Conservation (phyloP, 73 alveolate species). For the Tetrahymena elliotti region DNA sequence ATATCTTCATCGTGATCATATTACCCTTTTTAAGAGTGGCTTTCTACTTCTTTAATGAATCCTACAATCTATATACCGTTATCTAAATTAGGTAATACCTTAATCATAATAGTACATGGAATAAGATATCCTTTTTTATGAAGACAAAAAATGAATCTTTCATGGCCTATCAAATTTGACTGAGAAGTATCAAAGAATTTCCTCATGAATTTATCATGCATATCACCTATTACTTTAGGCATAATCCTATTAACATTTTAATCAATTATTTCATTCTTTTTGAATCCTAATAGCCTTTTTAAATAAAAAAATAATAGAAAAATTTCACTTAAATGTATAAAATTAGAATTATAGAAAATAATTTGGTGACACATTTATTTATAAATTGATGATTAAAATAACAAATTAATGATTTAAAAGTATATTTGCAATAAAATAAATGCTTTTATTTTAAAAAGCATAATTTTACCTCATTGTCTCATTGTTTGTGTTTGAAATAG, state of each 20-base stretch:
- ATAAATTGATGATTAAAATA: too few relatives aligned
- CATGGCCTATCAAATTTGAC: conserved; percentile 13
- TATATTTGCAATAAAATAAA: too few relatives aligned
- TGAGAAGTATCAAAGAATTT: conserved; percentile 5
- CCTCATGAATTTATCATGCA: conserved; percentile 22
- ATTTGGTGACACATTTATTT: too few relatives aligned
- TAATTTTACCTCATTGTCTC: background rate
- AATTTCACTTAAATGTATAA: too few relatives aligned
- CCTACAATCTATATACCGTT: conserved; percentile 34
- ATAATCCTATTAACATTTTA: conserved; percentile 8
- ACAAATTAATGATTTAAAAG: too few relatives aligned
- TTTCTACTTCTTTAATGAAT: conserved; percentile 4
- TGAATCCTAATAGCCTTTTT: conserved; percentile 2
- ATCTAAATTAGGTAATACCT: conserved; percentile 24
- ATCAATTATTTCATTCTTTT: conserved; percentile 24
- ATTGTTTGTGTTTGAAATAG: background rate
- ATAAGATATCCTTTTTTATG: conserved; percentile 13
- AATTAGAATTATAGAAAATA: too few relatives aligned
- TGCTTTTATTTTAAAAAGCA: too few relatives aligned
- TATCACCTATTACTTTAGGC: conserved; percentile 25
- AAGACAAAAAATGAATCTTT: conserved; percentile 10
- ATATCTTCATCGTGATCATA: background rate
- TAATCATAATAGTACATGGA: conserved; percentile 27
- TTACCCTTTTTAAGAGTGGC: background rate
- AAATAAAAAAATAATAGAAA: too few relatives aligned